phyloP scores from a whole-genome alignment of 2,329 filamentous ascomycete species.

The Piedraia hortae region DNA sequence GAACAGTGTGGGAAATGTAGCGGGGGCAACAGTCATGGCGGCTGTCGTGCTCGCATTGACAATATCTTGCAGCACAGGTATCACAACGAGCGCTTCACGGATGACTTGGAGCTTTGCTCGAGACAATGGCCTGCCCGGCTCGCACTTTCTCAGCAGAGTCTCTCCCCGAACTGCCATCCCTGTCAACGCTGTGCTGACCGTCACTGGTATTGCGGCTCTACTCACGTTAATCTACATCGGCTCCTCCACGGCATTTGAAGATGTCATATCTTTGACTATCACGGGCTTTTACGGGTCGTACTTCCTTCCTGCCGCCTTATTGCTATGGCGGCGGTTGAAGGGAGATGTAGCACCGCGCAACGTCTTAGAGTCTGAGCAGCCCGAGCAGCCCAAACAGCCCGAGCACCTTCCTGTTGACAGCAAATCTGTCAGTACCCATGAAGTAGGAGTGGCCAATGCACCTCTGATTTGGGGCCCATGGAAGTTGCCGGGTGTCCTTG shows the following conservation, averaged over 20 bases:
- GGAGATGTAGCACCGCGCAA: slow-evolving; percentile 15
- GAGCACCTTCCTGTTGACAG: neutral
- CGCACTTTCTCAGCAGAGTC: slow-evolving; percentile 13
- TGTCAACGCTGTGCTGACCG: slow-evolving; percentile 14
- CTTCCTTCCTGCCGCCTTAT: slow-evolving; percentile 14
- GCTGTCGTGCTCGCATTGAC: slow-evolving; percentile 15
- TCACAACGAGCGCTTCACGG: slow-evolving; percentile 16
- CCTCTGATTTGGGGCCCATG: slow-evolving; percentile 27
- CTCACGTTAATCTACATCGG: slow-evolving; percentile 19
- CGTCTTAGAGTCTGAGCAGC: slow-evolving; percentile 4
- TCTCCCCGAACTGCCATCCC: slow-evolving; percentile 8
- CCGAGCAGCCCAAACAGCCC: slow-evolving; percentile 2
- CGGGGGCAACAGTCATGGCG: slow-evolving; percentile 21
- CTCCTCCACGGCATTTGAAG: slow-evolving; percentile 17
- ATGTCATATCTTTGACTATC: slow-evolving; percentile 18
- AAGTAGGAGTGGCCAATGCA: slow-evolving; percentile 5
- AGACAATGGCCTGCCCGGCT: slow-evolving; percentile 16
- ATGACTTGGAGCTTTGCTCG: slow-evolving; percentile 18
- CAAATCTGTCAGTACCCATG: neutral
- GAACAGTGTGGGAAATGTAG: slow-evolving; percentile 17
- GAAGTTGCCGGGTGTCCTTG: slow-evolving; percentile 23
- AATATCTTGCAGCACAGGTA: slow-evolving; percentile 12
- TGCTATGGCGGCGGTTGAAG: slow-evolving; percentile 17
- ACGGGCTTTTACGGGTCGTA: slow-evolving; percentile 20
- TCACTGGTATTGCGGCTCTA: slow-evolving; percentile 25